These are phyloP conservation scores for Auriscalpium orientale DNA, from an alignment of 768 basidiomycete genomes.

Conservation along the genomic window DNA sequence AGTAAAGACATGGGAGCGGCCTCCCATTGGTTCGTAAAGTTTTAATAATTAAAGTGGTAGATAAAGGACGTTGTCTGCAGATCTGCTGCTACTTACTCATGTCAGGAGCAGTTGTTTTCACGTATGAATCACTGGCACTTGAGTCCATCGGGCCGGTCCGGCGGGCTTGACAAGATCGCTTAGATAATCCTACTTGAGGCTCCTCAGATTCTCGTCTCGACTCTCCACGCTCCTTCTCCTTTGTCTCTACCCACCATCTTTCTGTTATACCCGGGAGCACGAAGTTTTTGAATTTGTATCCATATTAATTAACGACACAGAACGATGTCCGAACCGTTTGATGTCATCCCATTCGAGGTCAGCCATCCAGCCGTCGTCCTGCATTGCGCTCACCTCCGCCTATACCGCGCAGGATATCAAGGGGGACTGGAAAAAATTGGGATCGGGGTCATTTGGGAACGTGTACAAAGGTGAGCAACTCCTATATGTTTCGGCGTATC, in stretches of 20 bases:
- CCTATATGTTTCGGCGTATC: constrained; percentile 14
- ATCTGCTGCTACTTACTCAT: no score
- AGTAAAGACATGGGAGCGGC: no score
- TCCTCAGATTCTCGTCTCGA: no score
- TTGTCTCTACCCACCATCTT: neutral
- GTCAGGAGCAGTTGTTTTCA: no score
- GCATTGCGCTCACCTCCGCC: neutral
- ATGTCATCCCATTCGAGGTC: constrained; percentile 83
- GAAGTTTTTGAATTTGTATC: no score
- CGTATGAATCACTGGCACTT: no score
- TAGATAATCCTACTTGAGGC: no score
- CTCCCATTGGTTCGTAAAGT: no score
- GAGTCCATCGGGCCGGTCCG: no score
- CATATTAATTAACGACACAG: neutral
- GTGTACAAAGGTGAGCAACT: constrained; percentile 72
- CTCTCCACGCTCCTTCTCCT: neutral
- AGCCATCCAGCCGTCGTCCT: constrained; percentile 15
- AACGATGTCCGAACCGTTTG: constrained; percentile 61
- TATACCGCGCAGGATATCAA: constrained; percentile 62
- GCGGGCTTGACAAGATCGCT: no score
- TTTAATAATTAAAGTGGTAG: no score
- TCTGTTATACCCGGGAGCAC: neutral
- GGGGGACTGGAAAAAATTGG: constrained; percentile 83
- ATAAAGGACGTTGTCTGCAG: no score
- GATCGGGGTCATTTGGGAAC: constrained; percentile 89